These are phyloP conservation scores for Metarhizium album DNA, from an alignment of 2,329 filamentous ascomycete genomes.

Conservation along the genomic window DNA sequence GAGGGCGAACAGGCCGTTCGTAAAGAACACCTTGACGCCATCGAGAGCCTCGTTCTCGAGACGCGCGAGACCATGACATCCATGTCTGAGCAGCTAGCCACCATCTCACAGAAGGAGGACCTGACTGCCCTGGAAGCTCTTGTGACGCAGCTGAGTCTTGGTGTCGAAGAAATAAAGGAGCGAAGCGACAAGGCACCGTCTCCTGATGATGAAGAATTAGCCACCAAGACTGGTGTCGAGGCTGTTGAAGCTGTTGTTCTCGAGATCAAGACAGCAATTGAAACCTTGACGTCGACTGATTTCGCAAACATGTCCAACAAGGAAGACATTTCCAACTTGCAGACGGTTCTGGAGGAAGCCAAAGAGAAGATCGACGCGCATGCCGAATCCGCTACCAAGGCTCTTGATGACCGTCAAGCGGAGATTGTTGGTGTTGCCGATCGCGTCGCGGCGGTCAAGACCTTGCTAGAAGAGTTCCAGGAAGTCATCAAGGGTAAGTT, in stretches of 20 bases:
- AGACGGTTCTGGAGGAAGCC: slow-evolving; percentile 58
- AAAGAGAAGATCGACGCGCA: slow-evolving; percentile 58
- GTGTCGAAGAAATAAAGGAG: slow-evolving; percentile 64
- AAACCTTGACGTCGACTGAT: slow-evolving; percentile 62
- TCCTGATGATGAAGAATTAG: slow-evolving; percentile 44
- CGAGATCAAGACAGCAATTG: slow-evolving; percentile 73
- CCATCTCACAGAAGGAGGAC: slow-evolving; percentile 67
- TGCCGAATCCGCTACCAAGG: slow-evolving; percentile 63
- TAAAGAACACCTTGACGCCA: slow-evolving; percentile 52
- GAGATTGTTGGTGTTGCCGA: slow-evolving; percentile 73
- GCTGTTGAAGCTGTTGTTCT: slow-evolving; percentile 69
- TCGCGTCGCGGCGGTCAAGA: slow-evolving; percentile 68
- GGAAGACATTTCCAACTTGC: slow-evolving; percentile 56
- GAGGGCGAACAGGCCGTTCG: slow-evolving; percentile 60
- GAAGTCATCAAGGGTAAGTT: slow-evolving; percentile 67
- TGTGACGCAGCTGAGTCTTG: slow-evolving; percentile 63
- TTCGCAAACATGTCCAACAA: slow-evolving; percentile 62
- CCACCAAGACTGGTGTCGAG: slow-evolving; percentile 75
- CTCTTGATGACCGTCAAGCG: slow-evolving; percentile 72
- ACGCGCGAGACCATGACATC: slow-evolving; percentile 62
- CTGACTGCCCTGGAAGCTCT: slow-evolving; percentile 66
- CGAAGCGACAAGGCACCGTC: slow-evolving; percentile 42
- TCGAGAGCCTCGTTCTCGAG: slow-evolving; percentile 59
- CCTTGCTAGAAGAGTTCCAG: slow-evolving; percentile 67
- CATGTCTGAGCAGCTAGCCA: slow-evolving; percentile 56